Evolutionary conservation across 257 asterid species (phyloP), one percentile per base, ranked within the genome.

Genomic region (Linderniella brevidens): DNA sequence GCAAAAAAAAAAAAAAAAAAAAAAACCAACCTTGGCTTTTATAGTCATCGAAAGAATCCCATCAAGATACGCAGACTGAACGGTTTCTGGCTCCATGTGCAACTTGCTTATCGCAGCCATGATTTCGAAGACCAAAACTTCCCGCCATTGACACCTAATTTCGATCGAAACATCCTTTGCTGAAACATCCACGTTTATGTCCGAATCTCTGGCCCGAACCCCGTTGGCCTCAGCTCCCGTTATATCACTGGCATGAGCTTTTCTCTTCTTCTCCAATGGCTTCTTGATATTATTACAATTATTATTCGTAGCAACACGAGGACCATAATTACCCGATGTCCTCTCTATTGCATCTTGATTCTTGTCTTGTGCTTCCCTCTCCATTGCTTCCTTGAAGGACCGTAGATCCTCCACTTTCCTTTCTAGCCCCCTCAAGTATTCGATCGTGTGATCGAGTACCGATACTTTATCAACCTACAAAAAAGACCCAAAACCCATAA

Each of bases 391-490:
- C 49, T 67, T 77, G 62, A 56, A 48, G 4, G 92, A 71, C 56
- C 73, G 79, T 11, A 78, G 72, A 59, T 65, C 85, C 50, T 68
- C 66, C 8, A 80, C 63, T 62, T 84, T 78, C 17, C 73, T 76
- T 62, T 78, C 86, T 0, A 83, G 86, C 56, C 74, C 77, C 52
- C 64, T 76, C 63, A 87, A 57, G 70, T 80, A 78, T 60, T 76
- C 88, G 37, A 87, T 83, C 4, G 97, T 78, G 44, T 71, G 82
- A 67, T 87, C 92, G 8, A 87, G 95, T 39, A 87, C 37, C 3
- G 95, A 68, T 49, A 83, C 66, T 74, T 87, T 87, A 71, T 87
- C 97, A 52, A 57, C 86, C 97, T 87, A 79, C 66, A 70, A 59
- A 4, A 39, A 49, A 18, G 16, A 46, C 54, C 58, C n/a, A 13